A percentile compares a stretch with the other conserved stretches of the same genome.
These are phyloP conservation scores for sweet orange (Citrus sinensis) DNA, from an alignment of 345 rosid species.

Conservation along the genomic window DVS_A1.0 CM039162.1:32250501-32251000, in stretches of 20 bases:
- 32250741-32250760: constrained; percentile 98
- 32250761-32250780: constrained; percentile 42
- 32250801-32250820: background rate
- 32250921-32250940: constrained; percentile 75
- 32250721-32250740: constrained; percentile 83
- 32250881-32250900: constrained; percentile 98
- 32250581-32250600: background rate
- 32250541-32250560: constrained; percentile 66
- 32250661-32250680: constrained; percentile 97
- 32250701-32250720: constrained; percentile 92
- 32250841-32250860: background rate
- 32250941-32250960: background rate
- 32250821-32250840: background rate
- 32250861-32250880: constrained; percentile 59
- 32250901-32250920: constrained; percentile 98
- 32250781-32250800: background rate
- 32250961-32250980: background rate
- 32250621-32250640: background rate
- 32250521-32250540: constrained; percentile 88
- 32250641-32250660: constrained; percentile 48
- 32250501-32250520: constrained; percentile 99
- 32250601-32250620: background rate
- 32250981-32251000: background rate
- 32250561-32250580: background rate
- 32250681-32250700: constrained; percentile 98